Base-by-base conservation (phyloP, 805 yeast species). In the Wickerhamomyces bovis region DNA sequence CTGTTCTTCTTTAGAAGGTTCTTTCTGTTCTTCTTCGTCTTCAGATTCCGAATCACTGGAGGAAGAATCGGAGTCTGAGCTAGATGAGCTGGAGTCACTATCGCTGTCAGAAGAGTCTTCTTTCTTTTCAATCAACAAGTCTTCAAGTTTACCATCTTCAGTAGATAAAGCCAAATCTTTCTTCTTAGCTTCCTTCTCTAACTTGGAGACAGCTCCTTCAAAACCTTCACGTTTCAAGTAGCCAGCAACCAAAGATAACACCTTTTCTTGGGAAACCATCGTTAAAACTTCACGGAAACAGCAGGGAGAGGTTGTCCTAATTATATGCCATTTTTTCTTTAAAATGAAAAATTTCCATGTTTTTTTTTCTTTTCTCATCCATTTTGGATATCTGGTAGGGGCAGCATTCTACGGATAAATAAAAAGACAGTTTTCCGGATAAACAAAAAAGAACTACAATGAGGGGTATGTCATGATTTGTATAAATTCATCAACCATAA, bases 161-260 rank as follows among this genome's bases (percentile, higher is more conserved):
- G 30, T 41, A 4, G 36, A 33, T 33, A 33, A 7, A 16, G 36
- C 9, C 12, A 56, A 39, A 19, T 43, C 46, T 41, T 53, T 53
- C 49, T 57, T 57, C 8, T 35, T 39, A 11, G 54, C 54, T 25
- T 52, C 53, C 42, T 56, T 54, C 25, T 47, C 41, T 42, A 60
- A 38, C 25, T 54, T 53, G 9, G 49, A 42, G 15, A 51, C 55
- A 20, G 50, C 46, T 8, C 47, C 47, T 4, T 43, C 38, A 31
- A 52, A 50, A 19, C 51, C 53, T 36, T 55, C 52, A 48, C 58
- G 57, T 30, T 52, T 47, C 35, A 60, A 41, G 33, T 57, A 60
- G 42, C 53, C 62, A 18, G 51, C 43, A 19, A 60, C 50, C 15
- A 58, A 48, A 1, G 54, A 52, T 18, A 60, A 44, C 4, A 52